Evolutionary conservation across 352 stramenopile species (phyloP).

Genomic region (Pythium guiyangense): DNA sequence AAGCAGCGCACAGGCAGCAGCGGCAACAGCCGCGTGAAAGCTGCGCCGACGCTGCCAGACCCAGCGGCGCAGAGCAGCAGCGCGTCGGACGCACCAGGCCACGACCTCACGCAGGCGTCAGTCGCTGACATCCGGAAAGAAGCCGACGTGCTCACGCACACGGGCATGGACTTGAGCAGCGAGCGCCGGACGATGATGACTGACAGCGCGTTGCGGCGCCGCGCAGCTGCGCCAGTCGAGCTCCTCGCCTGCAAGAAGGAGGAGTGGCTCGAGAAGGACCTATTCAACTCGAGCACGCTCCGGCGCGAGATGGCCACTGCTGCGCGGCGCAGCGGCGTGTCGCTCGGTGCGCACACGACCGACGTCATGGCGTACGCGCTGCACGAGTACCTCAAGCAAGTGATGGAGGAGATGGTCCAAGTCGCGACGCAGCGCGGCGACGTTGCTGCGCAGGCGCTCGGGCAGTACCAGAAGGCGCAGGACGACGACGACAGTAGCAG

Average conservation of each 20-base stretch:
- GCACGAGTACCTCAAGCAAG: conserved; percentile 84
- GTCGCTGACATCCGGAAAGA: conserved; percentile 75
- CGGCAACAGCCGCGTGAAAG: conserved; percentile 32
- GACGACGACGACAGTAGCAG: conserved; percentile 14
- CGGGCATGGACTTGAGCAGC: conserved; percentile 62
- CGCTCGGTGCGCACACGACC: conserved; percentile 47
- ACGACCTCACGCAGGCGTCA: conserved; percentile 58
- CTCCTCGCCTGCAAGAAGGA: conserved; percentile 67
- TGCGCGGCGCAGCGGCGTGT: conserved; percentile 41
- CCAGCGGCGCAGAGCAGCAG: conserved; percentile 21
- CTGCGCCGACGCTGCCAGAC: conserved; percentile 22
- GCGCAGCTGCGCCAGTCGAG: conserved; percentile 15
- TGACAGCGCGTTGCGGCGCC: conserved; percentile 31
- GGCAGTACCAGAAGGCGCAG: conserved; percentile 42
- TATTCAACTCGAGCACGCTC: conserved; percentile 73
- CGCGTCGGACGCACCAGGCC: conserved; percentile 24
- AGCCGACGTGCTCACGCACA: conserved; percentile 83
- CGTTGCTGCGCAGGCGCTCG: conserved; percentile 35
- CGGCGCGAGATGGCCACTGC: conserved; percentile 48
- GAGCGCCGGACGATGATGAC: conserved; percentile 79
- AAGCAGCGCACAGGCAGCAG: conserved; percentile 37
- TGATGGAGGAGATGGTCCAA: conserved; percentile 84
- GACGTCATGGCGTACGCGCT: conserved; percentile 84
- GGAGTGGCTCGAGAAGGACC: conserved; percentile 73
- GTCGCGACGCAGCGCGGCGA: conserved; percentile 74